Base-by-base conservation (phyloP, 345 rosid species). In the Pistacia atlantica region DNA sequence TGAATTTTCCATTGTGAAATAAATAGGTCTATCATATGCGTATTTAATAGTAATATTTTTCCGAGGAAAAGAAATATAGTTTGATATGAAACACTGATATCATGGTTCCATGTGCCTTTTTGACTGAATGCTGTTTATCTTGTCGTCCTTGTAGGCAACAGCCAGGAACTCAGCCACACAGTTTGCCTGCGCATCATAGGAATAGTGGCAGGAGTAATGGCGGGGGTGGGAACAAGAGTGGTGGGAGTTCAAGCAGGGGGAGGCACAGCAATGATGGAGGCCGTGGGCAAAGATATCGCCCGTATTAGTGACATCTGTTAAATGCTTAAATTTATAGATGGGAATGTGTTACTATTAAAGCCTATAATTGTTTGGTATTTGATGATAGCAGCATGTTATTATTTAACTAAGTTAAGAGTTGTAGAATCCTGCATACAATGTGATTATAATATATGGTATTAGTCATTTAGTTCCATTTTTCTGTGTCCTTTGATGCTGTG, bases 151-250 rank as follows among this genome's bases (percentile, higher is more conserved):
- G 57, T 79, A 91, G 93, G 82, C 90, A 91, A 76, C 95, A 87
- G 57, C 90, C 89, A 3, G 91, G 91, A 75, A 79, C 77, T n/a
- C 95, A 81, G 62, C 86, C 74, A 10, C 85, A 81, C 61, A 73
- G 82, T 14, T 79, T 87, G 37, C 79, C 88, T 54, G 67, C 85
- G 31, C 86, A 81, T 65, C 86, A 89, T 35, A 80, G 85, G 49
- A 84, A 66, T 62, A 67, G 71, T 61, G 67, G 71, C 61, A 69
- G 74, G 59, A 56, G 72, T 54, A 78, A 88, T 46, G 67, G 86
- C 61, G 78, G 90, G 4, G 78, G 88, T 17, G 69, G 84, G 66
- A 77, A 71, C 78, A 83, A 61, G 65, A 69, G 86, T 48, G 82
- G 80, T 63, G 81, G 88, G 77, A 78, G 84, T 79, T 83, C 86